A percentile compares a stretch with the other conserved stretches of the same genome.
phyloP scores from a whole-genome alignment of 2,329 filamentous ascomycete genomes.

The Arthrinium phaeospermum region DNA sequence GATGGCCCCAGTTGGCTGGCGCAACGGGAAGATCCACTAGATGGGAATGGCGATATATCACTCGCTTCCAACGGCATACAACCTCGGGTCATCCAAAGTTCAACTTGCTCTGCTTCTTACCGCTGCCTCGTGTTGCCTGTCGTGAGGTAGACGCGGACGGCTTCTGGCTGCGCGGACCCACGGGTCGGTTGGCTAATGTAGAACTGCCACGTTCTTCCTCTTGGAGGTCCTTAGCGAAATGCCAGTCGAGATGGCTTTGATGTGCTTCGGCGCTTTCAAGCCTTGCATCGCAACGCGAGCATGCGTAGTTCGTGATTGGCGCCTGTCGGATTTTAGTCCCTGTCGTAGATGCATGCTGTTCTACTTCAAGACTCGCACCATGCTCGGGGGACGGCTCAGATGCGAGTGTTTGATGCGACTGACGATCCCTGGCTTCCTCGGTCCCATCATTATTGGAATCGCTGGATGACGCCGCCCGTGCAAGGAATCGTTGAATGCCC shows the following conservation, averaged over 20 bases:
- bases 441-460: slow-evolving; percentile 9
- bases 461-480: slow-evolving; percentile 42
- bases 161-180: slow-evolving; percentile 41
- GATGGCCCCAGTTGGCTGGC: slow-evolving; percentile 16
- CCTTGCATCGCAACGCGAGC: slow-evolving; percentile 68
- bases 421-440: slow-evolving; percentile 33
- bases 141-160: slow-evolving; percentile 45
- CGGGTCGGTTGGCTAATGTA: slow-evolving; percentile 48
- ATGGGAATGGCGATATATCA: slow-evolving; percentile 27
- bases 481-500: slow-evolving; percentile 65
- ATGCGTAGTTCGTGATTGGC: slow-evolving; percentile 52
- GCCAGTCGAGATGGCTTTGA: slow-evolving; percentile 89
- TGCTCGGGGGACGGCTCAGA: background rate
- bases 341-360: slow-evolving; percentile 6
- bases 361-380: slow-evolving; percentile 9
- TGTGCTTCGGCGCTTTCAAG: slow-evolving; percentile 63
- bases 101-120: slow-evolving; percentile 61
- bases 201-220: slow-evolving; percentile 60
- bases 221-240: slow-evolving; percentile 88
- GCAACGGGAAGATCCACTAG: slow-evolving; percentile 25
- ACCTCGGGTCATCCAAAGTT: slow-evolving; percentile 57
- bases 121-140: slow-evolving; percentile 41
- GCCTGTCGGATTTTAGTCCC: slow-evolving; percentile 35
- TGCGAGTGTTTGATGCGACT: background rate
- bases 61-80: slow-evolving; percentile 30